Base-by-base conservation (phyloP, 306 rosid species). In the Prunus fruticosa region DNA sequence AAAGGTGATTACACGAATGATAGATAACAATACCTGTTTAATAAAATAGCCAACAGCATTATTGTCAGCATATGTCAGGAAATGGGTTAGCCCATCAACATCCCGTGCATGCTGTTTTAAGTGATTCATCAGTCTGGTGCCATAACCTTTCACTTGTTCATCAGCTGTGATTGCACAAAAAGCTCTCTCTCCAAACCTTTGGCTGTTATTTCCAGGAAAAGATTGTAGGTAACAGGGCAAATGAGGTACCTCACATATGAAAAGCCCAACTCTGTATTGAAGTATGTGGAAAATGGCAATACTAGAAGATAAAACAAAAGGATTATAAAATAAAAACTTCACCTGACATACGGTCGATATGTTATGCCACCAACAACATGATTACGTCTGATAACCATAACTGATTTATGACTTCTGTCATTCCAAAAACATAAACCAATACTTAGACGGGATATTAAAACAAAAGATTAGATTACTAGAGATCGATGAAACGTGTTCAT, bases 101-200 rank as follows among this genome's bases (percentile, higher is more conserved):
- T 95, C 99, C 23, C 99, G 93, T 19, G 97, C 97, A 79, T 84
- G 83, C 85, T 90, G 97, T 77, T 95, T 95, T 81, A 95, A 86
- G 87, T 92, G 96, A 88, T 95, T 95, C 99, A 95, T 95, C 88
- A 95, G 80, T 84, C 97, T 89, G 78, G 97, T 91, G 45, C 98
- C 98, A 78, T 93, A 93, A 77, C 98, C 98, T 87, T 89, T 93
- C 74, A 93, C 98, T 91, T 93, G 98, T 78, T 93, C 98, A 82
- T 91, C 96, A 66, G 97, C 96, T 51, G 97, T 93, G 63, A 93
- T 93, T 76, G 98, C 98, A 77, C 98, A 93, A 57, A 93, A 93
- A 77, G 98, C 98, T 80, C 91, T 93, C 90, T 91, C 97, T 41
- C 98, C 97, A 13, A 93, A 93, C 84, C 71, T 91, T 87, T 91